phyloP scores from a whole-genome alignment of 2,329 filamentous ascomycete species.

The Aspergillus felis region DNA sequence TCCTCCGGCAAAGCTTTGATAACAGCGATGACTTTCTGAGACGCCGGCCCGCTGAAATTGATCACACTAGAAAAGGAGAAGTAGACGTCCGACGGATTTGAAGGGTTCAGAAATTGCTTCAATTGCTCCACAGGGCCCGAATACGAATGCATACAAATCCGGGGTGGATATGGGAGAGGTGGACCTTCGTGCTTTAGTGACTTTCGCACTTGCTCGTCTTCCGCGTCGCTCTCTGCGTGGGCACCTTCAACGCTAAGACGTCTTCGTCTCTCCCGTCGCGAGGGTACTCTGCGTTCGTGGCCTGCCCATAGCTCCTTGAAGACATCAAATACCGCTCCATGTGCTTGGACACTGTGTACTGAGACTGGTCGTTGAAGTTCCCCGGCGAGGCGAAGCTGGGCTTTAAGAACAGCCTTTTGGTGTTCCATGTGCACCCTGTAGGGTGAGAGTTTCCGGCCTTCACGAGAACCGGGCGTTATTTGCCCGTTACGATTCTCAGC shows the following conservation, averaged over 20 bases:
- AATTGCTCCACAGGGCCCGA: constrained; percentile 72
- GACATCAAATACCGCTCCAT: constrained; percentile 55
- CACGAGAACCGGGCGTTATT: constrained; percentile 57
- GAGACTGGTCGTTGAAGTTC: constrained; percentile 56
- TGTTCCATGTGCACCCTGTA: constrained; percentile 56
- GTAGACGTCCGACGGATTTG: constrained; percentile 72
- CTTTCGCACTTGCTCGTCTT: constrained; percentile 16
- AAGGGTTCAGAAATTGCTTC: constrained; percentile 70
- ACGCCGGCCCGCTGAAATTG: constrained; percentile 61
- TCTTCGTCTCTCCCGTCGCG: constrained; percentile 46
- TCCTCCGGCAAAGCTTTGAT: constrained; percentile 72
- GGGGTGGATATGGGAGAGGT: constrained; percentile 69
- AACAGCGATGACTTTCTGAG: constrained; percentile 60
- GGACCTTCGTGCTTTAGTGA: not conserved
- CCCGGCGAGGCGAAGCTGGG: constrained; percentile 57
- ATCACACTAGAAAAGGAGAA: constrained; percentile 85
- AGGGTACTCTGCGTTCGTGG: constrained; percentile 48
- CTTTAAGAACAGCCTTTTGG: constrained; percentile 54
- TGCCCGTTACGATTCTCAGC: constrained; percentile 28
- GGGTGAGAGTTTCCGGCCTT: constrained; percentile 55
- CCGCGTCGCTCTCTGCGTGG: constrained; percentile 26
- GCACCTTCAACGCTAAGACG: constrained; percentile 29
- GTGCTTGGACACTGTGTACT: constrained; percentile 61
- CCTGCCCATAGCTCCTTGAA: constrained; percentile 57
- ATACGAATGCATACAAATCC: constrained; percentile 92